Base-by-base conservation (phyloP, 495 filamentous ascomycete genomes). In the Neurospora africana region DNA sequence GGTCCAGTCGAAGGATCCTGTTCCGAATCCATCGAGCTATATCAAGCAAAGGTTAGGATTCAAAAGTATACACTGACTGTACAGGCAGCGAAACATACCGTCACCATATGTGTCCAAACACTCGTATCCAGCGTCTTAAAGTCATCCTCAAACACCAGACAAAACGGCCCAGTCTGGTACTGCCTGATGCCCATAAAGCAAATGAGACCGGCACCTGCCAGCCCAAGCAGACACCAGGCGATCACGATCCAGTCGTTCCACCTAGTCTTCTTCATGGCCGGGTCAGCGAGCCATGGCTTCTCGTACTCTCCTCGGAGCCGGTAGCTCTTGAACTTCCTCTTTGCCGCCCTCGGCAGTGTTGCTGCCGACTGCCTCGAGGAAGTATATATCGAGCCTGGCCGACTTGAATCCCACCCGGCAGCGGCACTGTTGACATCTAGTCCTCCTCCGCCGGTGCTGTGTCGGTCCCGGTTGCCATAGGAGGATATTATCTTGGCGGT, bases 1-100 rank as follows among this genome's bases (percentile, higher is more conserved):
- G 5, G 82, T 84, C 82, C 81, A 83, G 70, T 85, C 82, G 68
- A 84, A 85, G 13, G 77, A 79, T 19, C 83, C 83, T 38, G 78
- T 80, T 40, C 83, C 83, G 70, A 81, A 85, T 0, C 82, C 82
- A 40, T 79, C 79, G 13, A 78, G 37, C 73, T 38, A n/a, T n/a
- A n/a, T n/a, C n/a, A n/a, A n/a, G 9, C 9, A 9, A 38, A 10
- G 37, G 9, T 38, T 38, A 38, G 37, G 37, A 10, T n/a, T n/a
- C n/a, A n/a, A n/a, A n/a, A n/a, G n/a, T n/a, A n/a, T n/a, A n/a
- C n/a, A n/a, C n/a, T n/a, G n/a, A n/a, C n/a, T n/a, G n/a, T n/a
- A n/a, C n/a, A n/a, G n/a, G n/a, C n/a, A n/a, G n/a, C n/a, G n/a
- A n/a, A n/a, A n/a, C n/a, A 44, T 47, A 73, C 72, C 41, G 72